Percentiles rank a stretch among this genome's conserved stretches.
Evolutionary conservation across 2,329 filamentous ascomycete species (phyloP).

Genomic region (Metarhizium humberi): DNA sequence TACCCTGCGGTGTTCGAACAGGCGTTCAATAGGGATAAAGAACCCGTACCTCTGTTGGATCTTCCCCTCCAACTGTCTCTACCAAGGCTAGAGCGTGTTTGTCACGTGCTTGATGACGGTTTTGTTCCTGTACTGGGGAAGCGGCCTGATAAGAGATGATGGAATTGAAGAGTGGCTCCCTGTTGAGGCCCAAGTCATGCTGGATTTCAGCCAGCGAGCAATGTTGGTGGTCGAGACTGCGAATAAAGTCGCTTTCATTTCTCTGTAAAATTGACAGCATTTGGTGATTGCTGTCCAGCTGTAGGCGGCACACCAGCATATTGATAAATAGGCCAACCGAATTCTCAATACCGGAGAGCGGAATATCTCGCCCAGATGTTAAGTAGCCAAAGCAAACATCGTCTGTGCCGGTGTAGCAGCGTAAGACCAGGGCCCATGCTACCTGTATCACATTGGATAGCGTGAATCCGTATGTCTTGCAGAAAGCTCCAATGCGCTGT

Average conservation of each 20-base stretch:
- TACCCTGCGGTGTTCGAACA: too few relatives aligned
- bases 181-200: neutral
- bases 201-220: neutral
- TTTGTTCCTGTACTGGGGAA: too few relatives aligned
- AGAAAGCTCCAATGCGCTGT: too few relatives aligned
- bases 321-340: neutral
- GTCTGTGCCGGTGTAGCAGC: neutral
- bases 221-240: neutral
- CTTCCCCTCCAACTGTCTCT: too few relatives aligned
- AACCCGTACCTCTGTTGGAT: too few relatives aligned
- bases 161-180: neutral
- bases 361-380: neutral
- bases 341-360: neutral
- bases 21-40: too few relatives aligned
- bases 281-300: neutral
- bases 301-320: neutral
- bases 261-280: neutral
- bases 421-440: constrained; percentile 6
- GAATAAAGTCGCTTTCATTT: neutral
- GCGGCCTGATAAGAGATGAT: neutral
- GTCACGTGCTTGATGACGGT: too few relatives aligned
- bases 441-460: neutral
- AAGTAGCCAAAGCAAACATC: neutral
- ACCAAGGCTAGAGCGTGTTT: too few relatives aligned
- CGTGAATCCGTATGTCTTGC: neutral